These are phyloP conservation scores for Petrea volubilis DNA, from an alignment of 257 asterid genomes.

Conservation along the genomic window DNA sequence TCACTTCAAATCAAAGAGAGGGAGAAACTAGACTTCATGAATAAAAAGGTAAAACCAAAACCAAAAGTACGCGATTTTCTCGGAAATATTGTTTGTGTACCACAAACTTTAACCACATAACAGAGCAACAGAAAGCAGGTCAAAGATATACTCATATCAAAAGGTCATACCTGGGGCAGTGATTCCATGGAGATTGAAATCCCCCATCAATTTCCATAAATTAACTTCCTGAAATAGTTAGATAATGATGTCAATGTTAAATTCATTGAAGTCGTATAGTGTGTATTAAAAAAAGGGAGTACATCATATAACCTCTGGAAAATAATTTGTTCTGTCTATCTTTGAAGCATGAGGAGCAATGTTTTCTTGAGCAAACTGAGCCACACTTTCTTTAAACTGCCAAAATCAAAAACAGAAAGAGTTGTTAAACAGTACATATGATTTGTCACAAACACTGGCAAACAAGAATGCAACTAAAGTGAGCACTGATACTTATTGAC, in stretches of 20 bases:
- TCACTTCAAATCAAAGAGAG: background rate
- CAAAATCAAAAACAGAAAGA: background rate
- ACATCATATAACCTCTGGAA: constrained; percentile 62
- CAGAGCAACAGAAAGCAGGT: constrained; percentile 1
- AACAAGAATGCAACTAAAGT: background rate
- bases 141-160: background rate
- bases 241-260: constrained; percentile 17
- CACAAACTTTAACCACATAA: background rate
- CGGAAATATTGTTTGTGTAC: background rate
- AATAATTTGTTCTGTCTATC: constrained; percentile 80
- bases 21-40: background rate
- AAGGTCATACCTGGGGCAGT: constrained; percentile 80
- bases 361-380: constrained; percentile 88
- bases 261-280: background rate
- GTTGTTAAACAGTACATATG: background rate
- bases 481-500: background rate
- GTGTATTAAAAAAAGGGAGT: background rate
- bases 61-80: background rate
- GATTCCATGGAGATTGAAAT: constrained; percentile 92
- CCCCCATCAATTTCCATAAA: constrained; percentile 97
- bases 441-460: background rate
- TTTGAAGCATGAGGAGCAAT: constrained; percentile 91
- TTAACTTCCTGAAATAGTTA: constrained; percentile 67
- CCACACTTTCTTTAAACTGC: constrained; percentile 95
- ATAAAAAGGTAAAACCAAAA: background rate